Percentiles rank a stretch among this genome's conserved stretches.
phyloP scores from a whole-genome alignment of 805 yeast species.

The Metschnikowia shivogae region DNA sequence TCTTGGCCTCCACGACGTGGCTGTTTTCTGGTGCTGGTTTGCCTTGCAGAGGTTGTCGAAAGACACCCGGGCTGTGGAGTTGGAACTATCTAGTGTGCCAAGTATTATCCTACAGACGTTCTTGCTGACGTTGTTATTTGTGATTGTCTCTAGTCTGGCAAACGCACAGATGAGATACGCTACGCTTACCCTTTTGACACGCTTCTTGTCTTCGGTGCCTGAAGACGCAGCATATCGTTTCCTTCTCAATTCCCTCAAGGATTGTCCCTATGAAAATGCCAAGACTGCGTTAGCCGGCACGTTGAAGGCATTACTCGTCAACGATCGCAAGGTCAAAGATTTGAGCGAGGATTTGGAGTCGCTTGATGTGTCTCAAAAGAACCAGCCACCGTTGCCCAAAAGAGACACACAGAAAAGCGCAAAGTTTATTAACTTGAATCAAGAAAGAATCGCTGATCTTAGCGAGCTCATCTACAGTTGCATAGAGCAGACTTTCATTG shows the following conservation, averaged over 20 bases:
- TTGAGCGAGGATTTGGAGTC: slow-evolving; percentile 11
- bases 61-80: slow-evolving; percentile 18
- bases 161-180: slow-evolving; percentile 34
- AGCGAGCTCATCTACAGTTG: slow-evolving; percentile 38
- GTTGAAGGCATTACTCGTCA: slow-evolving; percentile 58
- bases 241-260: slow-evolving; percentile 56
- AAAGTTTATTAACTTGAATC: slow-evolving; percentile 42
- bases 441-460: slow-evolving; percentile 40
- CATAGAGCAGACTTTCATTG: slow-evolving; percentile 33
- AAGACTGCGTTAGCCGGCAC: slow-evolving; percentile 61
- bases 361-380: slow-evolving; percentile 22
- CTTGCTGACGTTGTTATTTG: slow-evolving; percentile 28
- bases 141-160: slow-evolving; percentile 7
- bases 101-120: slow-evolving; percentile 26
- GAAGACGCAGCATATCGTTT: slow-evolving; percentile 57
- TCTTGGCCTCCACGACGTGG: slow-evolving; percentile 24
- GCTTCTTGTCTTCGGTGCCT: slow-evolving; percentile 54
- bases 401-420: slow-evolving; percentile 20
- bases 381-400: slow-evolving; percentile 18
- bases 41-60: slow-evolving; percentile 22
- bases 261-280: slow-evolving; percentile 62
- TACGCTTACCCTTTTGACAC: slow-evolving; percentile 59
- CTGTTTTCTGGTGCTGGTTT: slow-evolving; percentile 38
- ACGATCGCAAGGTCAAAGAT: slow-evolving; percentile 13
- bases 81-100: slow-evolving; percentile 32